A percentile compares a stretch with the other conserved stretches of the same genome.
These are phyloP conservation scores for Pseudonitzschia multistriata DNA, from an alignment of 108 stramenopile genomes.

Conservation along the genomic window DNA sequence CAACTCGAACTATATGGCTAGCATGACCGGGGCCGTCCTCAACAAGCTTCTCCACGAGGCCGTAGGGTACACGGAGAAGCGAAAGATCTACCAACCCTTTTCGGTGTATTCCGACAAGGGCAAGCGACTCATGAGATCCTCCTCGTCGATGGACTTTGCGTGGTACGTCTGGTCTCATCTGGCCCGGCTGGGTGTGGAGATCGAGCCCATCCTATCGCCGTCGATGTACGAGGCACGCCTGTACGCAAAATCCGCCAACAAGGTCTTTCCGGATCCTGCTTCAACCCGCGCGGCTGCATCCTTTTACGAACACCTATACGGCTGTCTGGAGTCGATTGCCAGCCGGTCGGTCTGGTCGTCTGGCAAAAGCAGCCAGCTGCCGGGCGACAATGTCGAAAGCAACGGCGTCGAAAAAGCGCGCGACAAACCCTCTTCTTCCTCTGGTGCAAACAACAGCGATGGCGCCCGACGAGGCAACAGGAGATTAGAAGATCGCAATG, in stretches of 20 bases:
- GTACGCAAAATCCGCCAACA: constrained; percentile 40
- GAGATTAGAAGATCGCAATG: background rate
- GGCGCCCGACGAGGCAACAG: background rate
- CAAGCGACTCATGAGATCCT: constrained; percentile 39
- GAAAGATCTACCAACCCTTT: constrained; percentile 81
- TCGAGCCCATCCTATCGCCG: constrained; percentile 73
- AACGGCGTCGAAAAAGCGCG: too few relatives aligned
- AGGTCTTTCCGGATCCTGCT: constrained; percentile 18
- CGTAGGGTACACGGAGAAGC: constrained; percentile 52
- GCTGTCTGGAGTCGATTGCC: constrained; percentile 62
- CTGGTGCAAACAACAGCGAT: background rate
- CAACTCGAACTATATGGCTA: constrained; percentile 78
- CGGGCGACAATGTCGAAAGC: too few relatives aligned
- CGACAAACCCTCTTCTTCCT: too few relatives aligned
- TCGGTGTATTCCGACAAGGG: constrained; percentile 40
- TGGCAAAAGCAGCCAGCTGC: background rate
- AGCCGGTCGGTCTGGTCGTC: constrained; percentile 27
- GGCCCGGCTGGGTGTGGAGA: constrained; percentile 66
- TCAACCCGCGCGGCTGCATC: constrained; percentile 43
- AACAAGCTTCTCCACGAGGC: constrained; percentile 61
- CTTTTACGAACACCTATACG: constrained; percentile 69
- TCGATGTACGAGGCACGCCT: constrained; percentile 53
- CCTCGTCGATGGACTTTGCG: constrained; percentile 67
- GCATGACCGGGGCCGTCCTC: constrained; percentile 76
- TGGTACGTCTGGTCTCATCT: constrained; percentile 60